A percentile compares a stretch with the other conserved stretches of the same genome.
Evolutionary conservation across 805 yeast species (phyloP).

Genomic region (Vanderwaltozyma yarrowii): DNA sequence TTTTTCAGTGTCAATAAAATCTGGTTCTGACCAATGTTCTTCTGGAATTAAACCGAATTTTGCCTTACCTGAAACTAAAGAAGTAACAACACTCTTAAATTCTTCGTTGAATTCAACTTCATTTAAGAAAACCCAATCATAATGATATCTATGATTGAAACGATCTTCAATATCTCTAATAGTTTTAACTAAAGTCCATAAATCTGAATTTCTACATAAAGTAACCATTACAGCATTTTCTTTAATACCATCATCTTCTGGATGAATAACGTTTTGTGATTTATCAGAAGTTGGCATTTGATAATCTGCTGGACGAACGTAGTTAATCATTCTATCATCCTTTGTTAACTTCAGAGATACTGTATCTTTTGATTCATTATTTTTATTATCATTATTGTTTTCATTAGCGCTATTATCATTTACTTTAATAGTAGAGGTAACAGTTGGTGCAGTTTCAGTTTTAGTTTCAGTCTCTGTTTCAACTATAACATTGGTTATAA

Average conservation of each 20-base stretch:
- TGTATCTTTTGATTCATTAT: too few species aligned
- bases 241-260: constrained; percentile 27
- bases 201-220: constrained; percentile 60
- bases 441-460: neutral
- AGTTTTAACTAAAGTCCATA: constrained; percentile 46
- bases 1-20: constrained; percentile 45
- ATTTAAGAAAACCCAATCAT: constrained; percentile 75
- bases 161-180: constrained; percentile 55
- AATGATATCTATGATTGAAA: constrained; percentile 50
- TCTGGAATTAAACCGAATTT: constrained; percentile 52
- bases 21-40: constrained; percentile 65
- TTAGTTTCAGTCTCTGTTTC: neutral
- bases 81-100: constrained; percentile 40
- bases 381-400: neutral
- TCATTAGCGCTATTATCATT: neutral
- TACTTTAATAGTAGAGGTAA: neutral
- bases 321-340: constrained; percentile 1
- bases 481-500: neutral
- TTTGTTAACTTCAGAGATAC: neutral
- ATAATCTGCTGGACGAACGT: constrained; percentile 6
- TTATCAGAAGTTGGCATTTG: constrained; percentile 23
- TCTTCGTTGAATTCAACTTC: constrained; percentile 52
- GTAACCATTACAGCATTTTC: constrained; percentile 62
- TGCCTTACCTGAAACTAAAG: constrained; percentile 46
- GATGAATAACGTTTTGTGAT: constrained; percentile 23